A percentile compares a stretch with the other conserved stretches of the same genome.
Conservation (phyloP, 129 eudicot genomes). For the Solidago caesia region DNA sequence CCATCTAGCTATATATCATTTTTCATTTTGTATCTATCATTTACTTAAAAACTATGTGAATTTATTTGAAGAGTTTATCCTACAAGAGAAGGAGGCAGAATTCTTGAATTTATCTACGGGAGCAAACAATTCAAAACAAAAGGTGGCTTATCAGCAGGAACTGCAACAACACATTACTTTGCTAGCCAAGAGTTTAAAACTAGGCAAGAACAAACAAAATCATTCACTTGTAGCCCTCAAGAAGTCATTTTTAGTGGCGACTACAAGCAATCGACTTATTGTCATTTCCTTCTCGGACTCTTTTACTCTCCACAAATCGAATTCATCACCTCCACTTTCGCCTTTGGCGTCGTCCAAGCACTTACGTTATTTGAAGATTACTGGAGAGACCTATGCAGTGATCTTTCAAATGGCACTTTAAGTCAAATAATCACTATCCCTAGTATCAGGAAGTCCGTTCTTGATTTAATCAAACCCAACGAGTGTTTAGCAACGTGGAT, state of each 20-base stretch:
- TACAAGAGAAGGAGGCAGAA: constrained; percentile 62
- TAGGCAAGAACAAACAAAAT: constrained; percentile 49
- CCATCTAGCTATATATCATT: not conserved
- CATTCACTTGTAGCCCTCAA: constrained; percentile 78
- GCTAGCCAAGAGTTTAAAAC: constrained; percentile 60
- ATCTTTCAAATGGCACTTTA: constrained; percentile 57
- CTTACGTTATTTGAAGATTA: constrained; percentile 55
- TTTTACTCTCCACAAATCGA: constrained; percentile 50
- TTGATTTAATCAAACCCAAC: constrained; percentile 37
- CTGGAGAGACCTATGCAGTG: constrained; percentile 58
- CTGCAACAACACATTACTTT: constrained; percentile 82
- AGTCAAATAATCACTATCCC: constrained; percentile 50
- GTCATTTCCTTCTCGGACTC: constrained; percentile 90
- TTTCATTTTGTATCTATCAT: not conserved
- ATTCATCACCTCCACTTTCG: constrained; percentile 71
- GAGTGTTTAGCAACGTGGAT: constrained; percentile 40
- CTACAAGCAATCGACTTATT: constrained; percentile 69
- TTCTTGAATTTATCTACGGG: constrained; percentile 77
- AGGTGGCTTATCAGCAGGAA: constrained; percentile 71
- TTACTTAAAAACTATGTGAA: not conserved
- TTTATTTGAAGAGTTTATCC: constrained; percentile 60
- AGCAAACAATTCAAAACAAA: constrained; percentile 71
- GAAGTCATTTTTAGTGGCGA: constrained; percentile 74
- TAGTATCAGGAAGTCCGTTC: constrained; percentile 38
- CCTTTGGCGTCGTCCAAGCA: constrained; percentile 71